Base-by-base conservation (phyloP, 164 flowering plant species). In the Vitis rupestris region DNA sequence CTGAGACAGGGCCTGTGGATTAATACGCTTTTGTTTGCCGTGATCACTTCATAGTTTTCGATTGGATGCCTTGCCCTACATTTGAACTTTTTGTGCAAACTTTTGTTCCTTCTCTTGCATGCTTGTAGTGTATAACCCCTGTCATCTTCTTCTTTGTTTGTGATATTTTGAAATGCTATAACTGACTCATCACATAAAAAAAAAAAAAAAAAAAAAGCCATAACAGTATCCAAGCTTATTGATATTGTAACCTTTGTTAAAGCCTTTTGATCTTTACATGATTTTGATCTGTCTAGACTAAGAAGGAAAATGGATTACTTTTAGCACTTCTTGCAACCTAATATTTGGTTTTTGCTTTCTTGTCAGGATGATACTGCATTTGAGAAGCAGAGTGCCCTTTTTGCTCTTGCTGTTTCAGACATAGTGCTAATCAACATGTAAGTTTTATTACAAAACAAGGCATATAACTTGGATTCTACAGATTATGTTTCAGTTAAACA, bases 311-410 rank as follows among this genome's bases (percentile, higher is more conserved):
- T 37, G 44, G 6, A 37, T 14, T 53, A 53, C n/a, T 13, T 12
- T 12, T 12, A 10, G 12, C 23, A 23, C 31, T 8, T 53, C 67
- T 63, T 56, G 11, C 51, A 11, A 17, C 50, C 31, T 59, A 6
- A 59, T 37, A 16, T 65, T 50, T 19, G n/a, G 31, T 23, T 63
- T 69, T 57, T 67, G 2, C 44, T n/a, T 69, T 3, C 15, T 62
- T 80, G 73, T 64, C 85, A 94, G 99, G 99, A 94, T 78, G 97
- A 94, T 73, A 94, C 99, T 65, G 90, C 99, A 30, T 95, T 95
- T 79, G 99, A 95, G 81, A 95, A 90, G 87, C 99, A 95, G 76
- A 95, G 99, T 86, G 97, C 99, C n/a, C 94, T 95, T 52, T 95
- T 95, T 79, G 98, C 99, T 29, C 94, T 95, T 68, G 99, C 99